Conservation (phyloP, 371 early-diverging fungal species). For the Mucor sp. region DNA sequence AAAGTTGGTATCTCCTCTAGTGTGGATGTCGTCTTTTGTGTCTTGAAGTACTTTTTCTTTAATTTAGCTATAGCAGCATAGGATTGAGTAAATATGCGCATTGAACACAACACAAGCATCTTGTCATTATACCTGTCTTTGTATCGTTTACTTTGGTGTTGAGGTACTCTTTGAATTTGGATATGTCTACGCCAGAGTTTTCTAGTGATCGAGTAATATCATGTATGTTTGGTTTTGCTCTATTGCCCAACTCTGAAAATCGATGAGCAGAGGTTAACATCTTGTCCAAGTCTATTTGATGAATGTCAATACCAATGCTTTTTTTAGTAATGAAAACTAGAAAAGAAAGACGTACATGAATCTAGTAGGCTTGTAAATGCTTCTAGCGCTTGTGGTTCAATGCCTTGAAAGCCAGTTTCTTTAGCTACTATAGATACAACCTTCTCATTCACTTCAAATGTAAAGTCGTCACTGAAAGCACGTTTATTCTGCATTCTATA, state of each 20-base stretch:
- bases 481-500: constrained; percentile 18
- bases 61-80: no score
- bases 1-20: constrained; percentile 39
- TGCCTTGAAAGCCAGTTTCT: constrained; percentile 54
- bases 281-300: constrained; percentile 51
- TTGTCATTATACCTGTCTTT: constrained; percentile 12
- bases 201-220: constrained; percentile 53
- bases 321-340: background rate
- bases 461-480: constrained; percentile 17
- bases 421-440: constrained; percentile 35
- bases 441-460: constrained; percentile 18
- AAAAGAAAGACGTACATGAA: constrained; percentile 34
- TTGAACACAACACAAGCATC: background rate
- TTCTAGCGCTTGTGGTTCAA: constrained; percentile 49
- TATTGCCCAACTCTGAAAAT: constrained; percentile 57
- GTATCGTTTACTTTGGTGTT: constrained; percentile 14
- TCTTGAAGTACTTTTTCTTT: constrained; percentile 26
- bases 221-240: constrained; percentile 54
- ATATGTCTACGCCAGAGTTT: constrained; percentile 34
- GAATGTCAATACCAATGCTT: background rate
- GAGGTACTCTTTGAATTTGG: constrained; percentile 39
- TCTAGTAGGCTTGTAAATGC: constrained; percentile 45
- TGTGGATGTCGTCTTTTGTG: constrained; percentile 24
- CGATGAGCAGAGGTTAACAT: constrained; percentile 47
- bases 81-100: no score